A percentile compares a stretch with the other conserved stretches of the same genome.
phyloP scores from a whole-genome alignment of 352 stramenopile species.

The Phytophthora pluvialis region DNA sequence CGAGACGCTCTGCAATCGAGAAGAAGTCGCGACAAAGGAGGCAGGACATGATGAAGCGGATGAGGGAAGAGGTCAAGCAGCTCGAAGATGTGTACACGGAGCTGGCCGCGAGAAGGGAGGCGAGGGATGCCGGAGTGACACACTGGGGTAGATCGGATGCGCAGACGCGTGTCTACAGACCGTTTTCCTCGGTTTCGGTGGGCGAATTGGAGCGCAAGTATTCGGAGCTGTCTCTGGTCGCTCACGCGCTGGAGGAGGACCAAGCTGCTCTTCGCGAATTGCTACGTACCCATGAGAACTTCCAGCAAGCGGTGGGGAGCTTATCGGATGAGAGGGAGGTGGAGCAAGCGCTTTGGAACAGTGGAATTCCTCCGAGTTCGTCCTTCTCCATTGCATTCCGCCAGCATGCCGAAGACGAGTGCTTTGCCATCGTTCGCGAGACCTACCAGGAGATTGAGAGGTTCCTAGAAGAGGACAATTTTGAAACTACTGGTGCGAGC shows the following conservation, averaged over 20 bases:
- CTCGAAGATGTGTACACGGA: constrained; percentile 53
- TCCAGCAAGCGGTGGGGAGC: constrained; percentile 25
- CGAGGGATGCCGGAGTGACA: neutral
- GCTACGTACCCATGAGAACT: constrained; percentile 36
- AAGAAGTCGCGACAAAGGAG: constrained; percentile 49
- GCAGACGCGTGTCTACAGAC: neutral
- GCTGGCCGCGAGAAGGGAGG: constrained; percentile 19
- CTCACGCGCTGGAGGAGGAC: constrained; percentile 47
- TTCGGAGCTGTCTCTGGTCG: constrained; percentile 42
- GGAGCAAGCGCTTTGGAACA: constrained; percentile 14
- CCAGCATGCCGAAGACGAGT: constrained; percentile 26
- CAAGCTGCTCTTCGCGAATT: constrained; percentile 30
- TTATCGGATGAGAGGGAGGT: constrained; percentile 11
- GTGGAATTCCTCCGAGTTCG: constrained; percentile 38
- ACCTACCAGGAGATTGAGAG: constrained; percentile 51
- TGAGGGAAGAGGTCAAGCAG: constrained; percentile 57
- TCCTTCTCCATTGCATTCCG: constrained; percentile 42
- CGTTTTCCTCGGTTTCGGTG: constrained; percentile 1
- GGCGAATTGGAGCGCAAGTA: constrained; percentile 28
- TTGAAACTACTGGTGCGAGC: constrained; percentile 34
- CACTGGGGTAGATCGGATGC: neutral
- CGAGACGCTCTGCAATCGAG: constrained; percentile 59
- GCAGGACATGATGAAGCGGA: constrained; percentile 32
- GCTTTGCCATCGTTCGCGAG: constrained; percentile 50
- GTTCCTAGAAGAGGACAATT: constrained; percentile 33